Conservation (phyloP, 352 stramenopile genomes). For the Phytopythium mirpurense region DNA sequence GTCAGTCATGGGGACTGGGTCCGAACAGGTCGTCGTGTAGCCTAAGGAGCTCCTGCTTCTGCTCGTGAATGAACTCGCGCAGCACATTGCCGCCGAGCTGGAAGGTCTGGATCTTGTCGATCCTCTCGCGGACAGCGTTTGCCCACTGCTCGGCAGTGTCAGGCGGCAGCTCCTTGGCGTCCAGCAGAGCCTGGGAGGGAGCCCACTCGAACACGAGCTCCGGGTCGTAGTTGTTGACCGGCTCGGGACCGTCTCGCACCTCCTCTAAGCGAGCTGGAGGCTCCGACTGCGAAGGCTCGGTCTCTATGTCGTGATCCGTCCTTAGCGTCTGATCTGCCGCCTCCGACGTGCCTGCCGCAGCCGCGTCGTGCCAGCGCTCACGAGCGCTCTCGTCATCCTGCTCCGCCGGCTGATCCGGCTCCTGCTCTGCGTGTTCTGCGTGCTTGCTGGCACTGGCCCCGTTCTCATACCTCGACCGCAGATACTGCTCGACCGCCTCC, state of each 20-base stretch:
- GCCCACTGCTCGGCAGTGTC: slow-evolving; percentile 31
- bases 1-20: neutral
- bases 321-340: neutral
- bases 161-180: slow-evolving; percentile 4
- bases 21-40: slow-evolving; percentile 53
- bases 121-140: slow-evolving; percentile 31
- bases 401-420: neutral
- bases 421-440: neutral
- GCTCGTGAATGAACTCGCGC: slow-evolving; percentile 48
- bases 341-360: neutral
- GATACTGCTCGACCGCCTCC: slow-evolving; percentile 30
- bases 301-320: neutral
- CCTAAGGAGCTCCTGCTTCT: slow-evolving; percentile 50
- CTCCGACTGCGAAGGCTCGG: neutral
- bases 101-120: slow-evolving; percentile 50
- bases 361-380: neutral
- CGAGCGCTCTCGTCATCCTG: neutral
- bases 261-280: neutral
- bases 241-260: neutral
- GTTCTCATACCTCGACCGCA: slow-evolving; percentile 10
- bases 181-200: slow-evolving; percentile 22
- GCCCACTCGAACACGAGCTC: slow-evolving; percentile 65
- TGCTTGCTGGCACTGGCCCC: neutral
- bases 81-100: slow-evolving; percentile 49
- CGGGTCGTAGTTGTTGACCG: slow-evolving; percentile 13